These are phyloP conservation scores for Bruguiera gymnorhiza DNA, from an alignment of 345 rosid species.

Conservation along the genomic window DNA sequence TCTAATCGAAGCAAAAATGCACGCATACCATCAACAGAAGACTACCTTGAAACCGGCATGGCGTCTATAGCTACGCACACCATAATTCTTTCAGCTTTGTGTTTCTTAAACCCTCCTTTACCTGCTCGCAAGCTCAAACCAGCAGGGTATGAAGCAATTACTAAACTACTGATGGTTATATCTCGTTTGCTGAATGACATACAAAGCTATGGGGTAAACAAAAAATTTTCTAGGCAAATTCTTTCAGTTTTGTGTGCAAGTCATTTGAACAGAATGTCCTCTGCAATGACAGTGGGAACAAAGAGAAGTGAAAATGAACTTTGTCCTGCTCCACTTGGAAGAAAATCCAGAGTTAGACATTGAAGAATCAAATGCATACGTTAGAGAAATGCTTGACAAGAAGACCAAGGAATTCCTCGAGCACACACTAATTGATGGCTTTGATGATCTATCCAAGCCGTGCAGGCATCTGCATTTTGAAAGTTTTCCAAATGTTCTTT, in stretches of 20 bases:
- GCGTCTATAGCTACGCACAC: slow-evolving; percentile 48
- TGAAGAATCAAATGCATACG: slow-evolving; percentile 38
- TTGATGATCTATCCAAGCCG: slow-evolving; percentile 34
- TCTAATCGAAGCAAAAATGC: slow-evolving; percentile 51
- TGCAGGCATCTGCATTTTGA: slow-evolving; percentile 40
- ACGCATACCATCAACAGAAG: slow-evolving; percentile 32
- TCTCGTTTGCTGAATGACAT: slow-evolving; percentile 56
- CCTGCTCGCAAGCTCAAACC: slow-evolving; percentile 29
- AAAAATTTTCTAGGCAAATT: background rate
- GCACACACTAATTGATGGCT: slow-evolving; percentile 37
- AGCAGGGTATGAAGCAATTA: slow-evolving; percentile 32
- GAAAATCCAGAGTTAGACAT: slow-evolving; percentile 30
- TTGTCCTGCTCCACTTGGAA: slow-evolving; percentile 36
- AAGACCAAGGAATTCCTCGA: slow-evolving; percentile 36
- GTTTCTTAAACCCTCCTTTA: slow-evolving; percentile 26
- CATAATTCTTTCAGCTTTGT: slow-evolving; percentile 38
- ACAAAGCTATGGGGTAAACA: slow-evolving; percentile 49
- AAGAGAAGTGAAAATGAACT: slow-evolving; percentile 48
- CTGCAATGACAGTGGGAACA: slow-evolving; percentile 38
- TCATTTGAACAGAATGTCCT: background rate
- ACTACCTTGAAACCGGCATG: slow-evolving; percentile 48
- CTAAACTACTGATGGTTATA: slow-evolving; percentile 47
- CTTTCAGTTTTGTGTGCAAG: background rate
- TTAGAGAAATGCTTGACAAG: slow-evolving; percentile 25
- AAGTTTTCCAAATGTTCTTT: slow-evolving; percentile 50